These are phyloP conservation scores for Nemophila menziesii DNA, from an alignment of 257 asterid species.

Conservation along the genomic window DNA sequence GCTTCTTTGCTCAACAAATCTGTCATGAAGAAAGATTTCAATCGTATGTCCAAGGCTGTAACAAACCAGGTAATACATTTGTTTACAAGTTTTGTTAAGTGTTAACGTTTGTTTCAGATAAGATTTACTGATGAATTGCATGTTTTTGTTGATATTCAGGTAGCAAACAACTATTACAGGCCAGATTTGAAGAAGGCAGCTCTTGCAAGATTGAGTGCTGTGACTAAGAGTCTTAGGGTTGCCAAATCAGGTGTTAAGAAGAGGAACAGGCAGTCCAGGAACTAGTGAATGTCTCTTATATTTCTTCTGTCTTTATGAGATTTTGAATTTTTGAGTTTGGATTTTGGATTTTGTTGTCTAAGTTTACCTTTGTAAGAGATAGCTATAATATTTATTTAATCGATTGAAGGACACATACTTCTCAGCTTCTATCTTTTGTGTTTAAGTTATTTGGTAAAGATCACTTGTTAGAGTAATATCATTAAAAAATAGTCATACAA, in stretches of 20 bases:
- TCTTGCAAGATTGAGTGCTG: slow-evolving; percentile 70
- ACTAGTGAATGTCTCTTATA: neutral
- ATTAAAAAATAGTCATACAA: too few relatives aligned
- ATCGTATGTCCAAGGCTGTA: slow-evolving; percentile 90
- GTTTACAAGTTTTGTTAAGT: neutral
- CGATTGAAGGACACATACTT: neutral
- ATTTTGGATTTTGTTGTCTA: neutral
- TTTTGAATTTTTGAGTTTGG: neutral
- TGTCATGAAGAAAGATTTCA: slow-evolving; percentile 76
- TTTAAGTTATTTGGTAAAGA: too few relatives aligned
- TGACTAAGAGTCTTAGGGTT: slow-evolving; percentile 85
- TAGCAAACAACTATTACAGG: slow-evolving; percentile 69
- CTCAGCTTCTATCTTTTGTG: neutral
- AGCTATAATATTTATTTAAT: neutral
- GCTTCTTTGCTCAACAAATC: slow-evolving; percentile 49
- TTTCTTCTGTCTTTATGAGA: slow-evolving; percentile 5
- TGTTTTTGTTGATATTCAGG: slow-evolving; percentile 25
- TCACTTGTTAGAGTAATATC: too few relatives aligned
- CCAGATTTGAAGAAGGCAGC: slow-evolving; percentile 96
- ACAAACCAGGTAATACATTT: slow-evolving; percentile 57
- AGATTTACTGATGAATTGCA: neutral
- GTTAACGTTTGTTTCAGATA: neutral
- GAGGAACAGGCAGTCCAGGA: slow-evolving; percentile 60
- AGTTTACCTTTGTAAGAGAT: neutral
- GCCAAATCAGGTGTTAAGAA: slow-evolving; percentile 83